These are phyloP conservation scores for Austropuccinia psidii DNA, from an alignment of 1,284 basidiomycete genomes.

Conservation along the genomic window DNA sequence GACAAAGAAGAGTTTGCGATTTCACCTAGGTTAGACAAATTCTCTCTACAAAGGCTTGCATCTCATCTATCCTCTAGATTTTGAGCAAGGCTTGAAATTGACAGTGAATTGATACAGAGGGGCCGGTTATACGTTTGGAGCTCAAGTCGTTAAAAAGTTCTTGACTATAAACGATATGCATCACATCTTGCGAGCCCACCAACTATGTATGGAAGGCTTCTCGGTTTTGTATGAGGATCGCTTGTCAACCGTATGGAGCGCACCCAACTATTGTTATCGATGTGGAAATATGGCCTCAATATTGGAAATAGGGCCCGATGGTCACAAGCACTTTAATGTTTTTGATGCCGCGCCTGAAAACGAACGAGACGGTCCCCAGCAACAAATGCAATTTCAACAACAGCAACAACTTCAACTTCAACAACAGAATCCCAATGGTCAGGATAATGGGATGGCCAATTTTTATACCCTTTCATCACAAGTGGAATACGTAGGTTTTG, in stretches of 20 bases:
- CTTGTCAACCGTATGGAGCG: conserved; percentile 95
- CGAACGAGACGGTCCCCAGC: conserved; percentile 53
- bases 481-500: conserved; percentile 28
- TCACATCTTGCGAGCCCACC: conserved; percentile 94
- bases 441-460: conserved; percentile 13
- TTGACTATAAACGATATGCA: conserved; percentile 88
- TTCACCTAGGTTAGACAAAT: conserved; percentile 68
- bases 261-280: conserved; percentile 96
- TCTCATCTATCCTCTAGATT: no score
- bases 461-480: conserved; percentile 21
- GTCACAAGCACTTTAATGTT: conserved; percentile 87
- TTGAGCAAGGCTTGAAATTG: no score
- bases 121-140: conserved; percentile 97
- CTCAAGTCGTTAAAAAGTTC: conserved; percentile 97
- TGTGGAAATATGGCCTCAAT: conserved; percentile 97
- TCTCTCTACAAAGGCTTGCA: conserved; percentile 37
- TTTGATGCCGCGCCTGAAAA: conserved; percentile 99
- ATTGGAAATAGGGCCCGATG: conserved; percentile 86
- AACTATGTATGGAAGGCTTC: conserved; percentile 99
- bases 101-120: conserved; percentile 58
- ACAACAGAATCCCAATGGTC: conserved; percentile 20
- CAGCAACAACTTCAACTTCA: conserved; percentile 40
- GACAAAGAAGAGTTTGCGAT: conserved; percentile 99
- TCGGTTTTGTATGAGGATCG: conserved; percentile 88
- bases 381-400: conserved; percentile 37